phyloP scores from a whole-genome alignment of 116 monocot genomes.

The Phalaenopsis hybrid region DNA sequence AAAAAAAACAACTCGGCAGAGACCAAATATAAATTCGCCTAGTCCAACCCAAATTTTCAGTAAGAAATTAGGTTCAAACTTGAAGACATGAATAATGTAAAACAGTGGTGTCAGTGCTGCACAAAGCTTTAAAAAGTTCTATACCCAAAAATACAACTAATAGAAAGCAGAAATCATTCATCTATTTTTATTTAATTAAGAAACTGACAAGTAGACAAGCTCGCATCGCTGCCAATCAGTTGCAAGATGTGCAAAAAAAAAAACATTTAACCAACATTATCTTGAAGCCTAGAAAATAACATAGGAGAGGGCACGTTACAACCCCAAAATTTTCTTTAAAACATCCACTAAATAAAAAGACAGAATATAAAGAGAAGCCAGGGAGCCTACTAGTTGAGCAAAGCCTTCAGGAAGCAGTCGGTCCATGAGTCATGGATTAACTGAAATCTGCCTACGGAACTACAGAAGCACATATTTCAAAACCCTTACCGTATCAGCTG shows the following conservation, averaged over 20 bases:
- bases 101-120: neutral
- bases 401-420: no score
- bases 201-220: neutral
- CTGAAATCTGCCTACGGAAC: no score
- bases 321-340: no score
- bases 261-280: no score
- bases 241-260: neutral
- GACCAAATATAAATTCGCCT: neutral
- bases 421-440: no score
- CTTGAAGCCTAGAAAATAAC: no score
- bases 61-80: neutral
- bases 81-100: neutral
- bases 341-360: no score
- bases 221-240: neutral
- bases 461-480: no score
- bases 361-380: no score
- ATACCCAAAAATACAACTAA: neutral
- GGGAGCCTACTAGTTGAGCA: no score
- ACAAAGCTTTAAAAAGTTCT: neutral
- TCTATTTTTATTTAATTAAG: neutral
- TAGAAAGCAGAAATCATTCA: neutral
- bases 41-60: neutral
- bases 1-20: neutral
- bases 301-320: no score
- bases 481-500: no score